phyloP scores from a whole-genome alignment of 331 rosid genomes.

The Erythrophleum ivorense region DNA sequence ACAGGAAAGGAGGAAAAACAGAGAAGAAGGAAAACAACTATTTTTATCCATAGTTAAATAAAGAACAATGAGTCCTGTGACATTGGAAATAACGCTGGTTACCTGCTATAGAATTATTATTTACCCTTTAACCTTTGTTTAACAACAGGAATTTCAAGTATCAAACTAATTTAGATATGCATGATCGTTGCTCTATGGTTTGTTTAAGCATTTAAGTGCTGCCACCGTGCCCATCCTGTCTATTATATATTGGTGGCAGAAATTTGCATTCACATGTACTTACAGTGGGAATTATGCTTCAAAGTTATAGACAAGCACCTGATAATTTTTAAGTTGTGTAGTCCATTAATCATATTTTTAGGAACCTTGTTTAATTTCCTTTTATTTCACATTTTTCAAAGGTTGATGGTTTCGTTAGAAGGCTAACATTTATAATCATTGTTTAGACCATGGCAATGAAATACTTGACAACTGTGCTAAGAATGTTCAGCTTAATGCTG shows the following conservation, averaged over 20 bases:
- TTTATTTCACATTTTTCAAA: conserved; percentile 12
- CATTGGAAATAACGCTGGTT: background rate
- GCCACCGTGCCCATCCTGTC: conserved; percentile 4
- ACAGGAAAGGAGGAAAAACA: background rate
- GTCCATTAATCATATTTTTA: background rate
- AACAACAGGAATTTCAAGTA: background rate
- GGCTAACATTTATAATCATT: conserved; percentile 36
- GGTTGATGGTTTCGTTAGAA: conserved; percentile 17
- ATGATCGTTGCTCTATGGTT: background rate
- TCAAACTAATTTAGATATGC: background rate
- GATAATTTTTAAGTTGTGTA: background rate
- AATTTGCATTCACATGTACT: background rate
- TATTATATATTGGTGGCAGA: conserved; percentile 13
- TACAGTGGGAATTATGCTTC: conserved; percentile 8
- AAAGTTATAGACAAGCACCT: conserved; percentile 16
- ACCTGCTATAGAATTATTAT: background rate
- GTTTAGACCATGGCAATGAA: conserved; percentile 80
- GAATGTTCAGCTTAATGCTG: conserved; percentile 72
- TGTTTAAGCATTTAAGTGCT: background rate
- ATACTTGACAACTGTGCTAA: conserved; percentile 80
- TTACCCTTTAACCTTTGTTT: background rate
- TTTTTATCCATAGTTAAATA: no score
- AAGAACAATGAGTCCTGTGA: background rate
- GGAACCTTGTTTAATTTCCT: conserved; percentile 21
- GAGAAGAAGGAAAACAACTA: background rate